A percentile compares a stretch with the other conserved stretches of the same genome.
Conservation (phyloP, 2,329 filamentous ascomycete genomes). For the Rhynchosporium graminicola region DNA sequence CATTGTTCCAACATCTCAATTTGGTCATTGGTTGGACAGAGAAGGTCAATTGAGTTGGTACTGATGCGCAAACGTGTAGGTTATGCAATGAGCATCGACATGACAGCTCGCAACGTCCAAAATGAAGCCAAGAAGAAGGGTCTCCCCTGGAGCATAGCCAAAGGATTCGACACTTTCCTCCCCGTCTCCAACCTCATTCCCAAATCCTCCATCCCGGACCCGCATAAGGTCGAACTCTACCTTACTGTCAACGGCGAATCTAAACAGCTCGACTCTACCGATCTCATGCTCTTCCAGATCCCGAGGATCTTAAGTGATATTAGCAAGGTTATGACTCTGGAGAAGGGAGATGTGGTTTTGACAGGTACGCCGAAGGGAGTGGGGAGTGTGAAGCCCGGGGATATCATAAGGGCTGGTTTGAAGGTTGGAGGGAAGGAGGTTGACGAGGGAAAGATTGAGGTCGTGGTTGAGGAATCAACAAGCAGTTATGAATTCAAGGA, state of each 20-base stretch:
- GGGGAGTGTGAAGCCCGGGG: constrained; percentile 79
- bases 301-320: constrained; percentile 88
- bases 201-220: constrained; percentile 79
- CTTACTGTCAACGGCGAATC: constrained; percentile 78
- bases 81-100: constrained; percentile 91
- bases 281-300: constrained; percentile 90
- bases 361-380: constrained; percentile 99
- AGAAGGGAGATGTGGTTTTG: constrained; percentile 87
- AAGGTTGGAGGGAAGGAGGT: constrained; percentile 79
- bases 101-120: constrained; percentile 95
- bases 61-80: constrained; percentile 48
- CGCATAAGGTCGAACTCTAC: constrained; percentile 84
- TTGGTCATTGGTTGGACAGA: background rate
- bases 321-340: constrained; percentile 89
- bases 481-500: constrained; percentile 76
- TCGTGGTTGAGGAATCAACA: constrained; percentile 76
- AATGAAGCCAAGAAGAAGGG: constrained; percentile 97
- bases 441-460: constrained; percentile 81
- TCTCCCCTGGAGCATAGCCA: constrained; percentile 92
- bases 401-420: constrained; percentile 83
- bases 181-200: constrained; percentile 81
- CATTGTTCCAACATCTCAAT: background rate
- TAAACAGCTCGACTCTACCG: constrained; percentile 85
- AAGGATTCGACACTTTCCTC: constrained; percentile 97
- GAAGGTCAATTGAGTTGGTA: background rate